phyloP scores from a whole-genome alignment of 345 rosid species.

The Chamaenerion angustifolium region DNA sequence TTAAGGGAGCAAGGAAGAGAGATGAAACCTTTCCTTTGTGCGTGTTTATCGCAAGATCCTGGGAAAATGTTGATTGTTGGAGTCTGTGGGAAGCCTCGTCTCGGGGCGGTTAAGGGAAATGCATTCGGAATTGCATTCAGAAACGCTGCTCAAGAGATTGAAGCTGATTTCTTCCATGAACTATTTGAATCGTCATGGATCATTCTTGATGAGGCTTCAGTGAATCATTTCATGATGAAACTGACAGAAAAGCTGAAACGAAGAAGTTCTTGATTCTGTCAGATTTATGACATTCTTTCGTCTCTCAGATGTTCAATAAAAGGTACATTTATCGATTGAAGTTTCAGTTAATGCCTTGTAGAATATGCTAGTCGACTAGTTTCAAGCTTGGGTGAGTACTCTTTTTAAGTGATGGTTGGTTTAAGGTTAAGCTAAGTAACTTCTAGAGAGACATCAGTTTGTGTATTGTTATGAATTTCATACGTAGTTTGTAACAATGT shows the following conservation, averaged over 20 bases:
- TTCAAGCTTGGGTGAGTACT: no score
- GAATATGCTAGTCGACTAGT: no score
- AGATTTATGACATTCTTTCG: no score
- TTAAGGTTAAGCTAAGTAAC: no score
- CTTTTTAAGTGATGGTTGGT: no score
- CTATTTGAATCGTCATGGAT: conserved; percentile 98
- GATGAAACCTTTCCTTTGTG: conserved; percentile 85
- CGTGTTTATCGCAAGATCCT: conserved; percentile 56
- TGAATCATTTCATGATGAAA: conserved; percentile 78
- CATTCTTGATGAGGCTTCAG: conserved; percentile 51
- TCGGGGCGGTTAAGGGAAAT: conserved; percentile 85
- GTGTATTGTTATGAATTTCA: no score
- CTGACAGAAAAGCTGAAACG: conserved; percentile 56
- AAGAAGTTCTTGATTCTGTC: no score
- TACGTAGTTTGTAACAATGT: no score
- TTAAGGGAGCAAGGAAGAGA: conserved; percentile 87
- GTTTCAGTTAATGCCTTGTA: no score
- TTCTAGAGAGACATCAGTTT: no score
- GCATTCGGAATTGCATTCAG: conserved; percentile 82
- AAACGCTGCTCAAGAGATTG: conserved; percentile 71
- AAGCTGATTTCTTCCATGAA: conserved; percentile 83
- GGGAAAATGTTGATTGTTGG: conserved; percentile 75
- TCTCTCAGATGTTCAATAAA: no score
- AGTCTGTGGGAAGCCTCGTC: conserved; percentile 85
- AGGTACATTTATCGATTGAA: no score